phyloP scores from a whole-genome alignment of 768 basidiomycete genomes.

The Kondoa subrosea region DNA sequence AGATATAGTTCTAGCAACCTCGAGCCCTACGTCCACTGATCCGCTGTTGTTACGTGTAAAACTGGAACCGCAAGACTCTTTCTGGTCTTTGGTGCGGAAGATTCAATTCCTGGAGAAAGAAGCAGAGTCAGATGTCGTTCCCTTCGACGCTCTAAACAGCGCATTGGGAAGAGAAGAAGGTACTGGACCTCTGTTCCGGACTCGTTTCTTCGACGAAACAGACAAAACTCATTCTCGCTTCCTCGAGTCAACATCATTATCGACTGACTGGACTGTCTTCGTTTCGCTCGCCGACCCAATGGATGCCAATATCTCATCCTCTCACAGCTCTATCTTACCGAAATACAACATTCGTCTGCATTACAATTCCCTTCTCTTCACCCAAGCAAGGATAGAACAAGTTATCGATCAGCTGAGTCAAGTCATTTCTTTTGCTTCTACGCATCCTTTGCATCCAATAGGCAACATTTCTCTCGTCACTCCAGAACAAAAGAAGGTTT shows the following conservation, averaged over 20 bases:
- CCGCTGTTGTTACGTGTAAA: conserved; percentile 70
- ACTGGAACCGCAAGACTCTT: conserved; percentile 68
- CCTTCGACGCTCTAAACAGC: conserved; percentile 58
- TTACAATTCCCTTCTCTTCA: conserved; percentile 91
- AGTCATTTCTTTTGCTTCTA: conserved; percentile 53
- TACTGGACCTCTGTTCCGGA: conserved; percentile 59
- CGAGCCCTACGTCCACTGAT: conserved; percentile 51
- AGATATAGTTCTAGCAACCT: conserved; percentile 78
- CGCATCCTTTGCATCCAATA: conserved; percentile 50
- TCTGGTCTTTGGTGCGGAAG: conserved; percentile 69
- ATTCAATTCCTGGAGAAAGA: conserved; percentile 70
- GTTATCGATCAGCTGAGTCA: conserved; percentile 73
- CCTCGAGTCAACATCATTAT: conserved; percentile 59
- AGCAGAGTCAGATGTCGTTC: conserved; percentile 61
- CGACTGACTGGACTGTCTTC: conserved; percentile 85
- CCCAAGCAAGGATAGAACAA: conserved; percentile 51
- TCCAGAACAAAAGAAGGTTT: conserved; percentile 45
- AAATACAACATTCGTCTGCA: conserved; percentile 55
- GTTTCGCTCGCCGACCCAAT: conserved; percentile 34
- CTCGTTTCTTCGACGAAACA: conserved; percentile 91
- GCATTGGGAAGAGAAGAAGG: conserved; percentile 34
- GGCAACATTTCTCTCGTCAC: conserved; percentile 70
- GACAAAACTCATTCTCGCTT: conserved; percentile 52
- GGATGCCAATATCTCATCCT: conserved; percentile 13
- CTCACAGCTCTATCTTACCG: conserved; percentile 52